Percentiles rank a stretch among this genome's conserved stretches.
Conservation (phyloP, 306 rosid genomes). For the Cucumis sativus region DNA sequence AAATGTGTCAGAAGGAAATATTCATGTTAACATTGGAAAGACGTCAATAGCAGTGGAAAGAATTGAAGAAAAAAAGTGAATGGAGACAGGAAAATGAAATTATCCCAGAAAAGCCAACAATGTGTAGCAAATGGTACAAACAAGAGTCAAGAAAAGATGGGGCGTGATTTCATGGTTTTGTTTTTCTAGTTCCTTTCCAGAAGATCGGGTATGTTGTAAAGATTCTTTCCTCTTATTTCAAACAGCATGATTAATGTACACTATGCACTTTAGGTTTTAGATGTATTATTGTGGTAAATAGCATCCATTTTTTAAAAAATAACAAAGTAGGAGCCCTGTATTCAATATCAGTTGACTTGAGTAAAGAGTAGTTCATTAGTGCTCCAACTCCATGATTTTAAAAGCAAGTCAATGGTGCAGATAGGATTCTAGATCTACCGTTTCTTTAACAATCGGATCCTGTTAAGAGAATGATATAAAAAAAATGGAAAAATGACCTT, state of each 20-base stretch:
- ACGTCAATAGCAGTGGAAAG: constrained; percentile 25
- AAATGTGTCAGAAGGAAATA: constrained; percentile 15
- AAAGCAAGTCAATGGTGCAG: background rate
- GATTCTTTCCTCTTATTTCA: background rate
- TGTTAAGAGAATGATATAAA: background rate
- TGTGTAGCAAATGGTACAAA: constrained; percentile 22
- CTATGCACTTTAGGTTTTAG: constrained; percentile 1
- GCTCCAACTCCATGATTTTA: constrained; percentile 3
- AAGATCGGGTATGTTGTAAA: constrained; percentile 55
- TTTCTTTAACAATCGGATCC: background rate
- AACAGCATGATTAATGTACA: background rate
- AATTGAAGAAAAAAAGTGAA: constrained; percentile 25
- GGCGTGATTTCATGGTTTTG: constrained; percentile 26
- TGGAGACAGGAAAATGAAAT: constrained; percentile 21
- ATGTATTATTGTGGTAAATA: background rate
- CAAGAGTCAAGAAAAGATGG: too few relatives aligned
- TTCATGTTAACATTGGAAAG: constrained; percentile 25
- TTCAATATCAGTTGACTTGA: background rate
- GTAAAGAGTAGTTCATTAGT: background rate
- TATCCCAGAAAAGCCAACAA: too few relatives aligned
- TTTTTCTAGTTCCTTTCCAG: constrained; percentile 72
- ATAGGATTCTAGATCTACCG: background rate
- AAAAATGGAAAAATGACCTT: background rate
- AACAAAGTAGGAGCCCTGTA: background rate
- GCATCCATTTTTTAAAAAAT: background rate